Percentiles rank a stretch among this genome's conserved stretches.
phyloP scores from a whole-genome alignment of 768 basidiomycete genomes.

The Suillus americanus region DNA sequence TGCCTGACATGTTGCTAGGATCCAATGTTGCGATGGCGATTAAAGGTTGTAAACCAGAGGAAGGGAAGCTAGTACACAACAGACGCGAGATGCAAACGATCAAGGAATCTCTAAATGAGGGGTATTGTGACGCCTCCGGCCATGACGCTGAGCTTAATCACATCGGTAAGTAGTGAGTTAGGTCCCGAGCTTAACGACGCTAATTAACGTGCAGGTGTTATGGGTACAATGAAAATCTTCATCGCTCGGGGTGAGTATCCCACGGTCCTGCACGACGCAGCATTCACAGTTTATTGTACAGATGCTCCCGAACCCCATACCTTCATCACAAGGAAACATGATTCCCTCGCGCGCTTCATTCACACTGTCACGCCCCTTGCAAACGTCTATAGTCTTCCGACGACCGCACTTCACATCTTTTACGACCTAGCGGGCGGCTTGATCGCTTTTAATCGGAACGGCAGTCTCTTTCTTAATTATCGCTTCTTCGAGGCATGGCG shows the following conservation, averaged over 20 bases:
- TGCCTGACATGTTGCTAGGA: constrained; percentile 22
- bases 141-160: constrained; percentile 56
- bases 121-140: constrained; percentile 80
- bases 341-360: constrained; percentile 69
- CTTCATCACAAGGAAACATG: constrained; percentile 53
- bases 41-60: constrained; percentile 70
- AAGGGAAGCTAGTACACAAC: constrained; percentile 58
- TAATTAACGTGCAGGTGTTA: constrained; percentile 43
- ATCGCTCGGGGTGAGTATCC: constrained; percentile 53
- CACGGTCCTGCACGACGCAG: constrained; percentile 3
- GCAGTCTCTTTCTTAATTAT: constrained; percentile 85
- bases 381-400: constrained; percentile 70
- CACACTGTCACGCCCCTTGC: constrained; percentile 65
- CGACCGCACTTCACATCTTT: constrained; percentile 80
- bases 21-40: constrained; percentile 74
- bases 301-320: constrained; percentile 54
- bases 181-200: neutral
- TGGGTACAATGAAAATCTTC: constrained; percentile 63
- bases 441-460: constrained; percentile 93
- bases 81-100: constrained; percentile 68
- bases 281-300: constrained; percentile 28
- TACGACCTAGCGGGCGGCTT: constrained; percentile 76
- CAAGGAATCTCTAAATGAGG: constrained; percentile 74
- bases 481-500: constrained; percentile 87
- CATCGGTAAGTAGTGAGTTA: constrained; percentile 46